Conservation (phyloP, 176 grass and related monocot genomes). For the Eleusine coracana region DNA sequence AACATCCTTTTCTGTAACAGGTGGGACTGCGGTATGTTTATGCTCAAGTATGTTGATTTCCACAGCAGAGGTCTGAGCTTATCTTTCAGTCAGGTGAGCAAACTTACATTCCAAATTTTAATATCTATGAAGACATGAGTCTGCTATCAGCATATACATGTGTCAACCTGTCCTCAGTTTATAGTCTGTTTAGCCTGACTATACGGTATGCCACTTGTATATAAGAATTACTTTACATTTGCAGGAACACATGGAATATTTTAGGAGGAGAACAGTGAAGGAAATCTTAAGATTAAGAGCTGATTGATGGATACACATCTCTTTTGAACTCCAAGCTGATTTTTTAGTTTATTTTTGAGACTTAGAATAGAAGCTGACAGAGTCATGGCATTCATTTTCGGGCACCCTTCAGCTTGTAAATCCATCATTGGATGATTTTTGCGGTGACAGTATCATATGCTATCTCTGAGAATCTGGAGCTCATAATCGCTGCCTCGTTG, state of each 20-base stretch:
- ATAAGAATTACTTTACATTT: constrained; percentile 33
- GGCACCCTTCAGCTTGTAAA: background rate
- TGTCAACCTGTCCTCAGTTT: background rate
- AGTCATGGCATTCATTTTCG: background rate
- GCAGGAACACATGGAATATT: constrained; percentile 88
- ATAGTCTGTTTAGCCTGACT: background rate
- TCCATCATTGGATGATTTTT: constrained; percentile 30
- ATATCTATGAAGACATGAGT: background rate
- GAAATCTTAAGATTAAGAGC: constrained; percentile 75
- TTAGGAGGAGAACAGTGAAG: constrained; percentile 72
- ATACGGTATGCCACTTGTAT: background rate
- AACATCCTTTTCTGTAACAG: constrained; percentile 38
- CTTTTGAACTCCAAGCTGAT: constrained; percentile 11
- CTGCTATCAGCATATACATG: background rate
- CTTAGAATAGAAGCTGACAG: constrained; percentile 21
- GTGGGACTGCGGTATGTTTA: constrained; percentile 92
- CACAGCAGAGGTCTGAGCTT: constrained; percentile 65
- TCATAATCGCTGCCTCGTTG: background rate
- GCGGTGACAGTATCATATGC: background rate
- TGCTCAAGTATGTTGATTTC: constrained; percentile 95
- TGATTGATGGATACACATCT: constrained; percentile 44
- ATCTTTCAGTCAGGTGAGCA: constrained; percentile 69
- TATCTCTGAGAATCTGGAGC: background rate
- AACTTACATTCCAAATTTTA: constrained; percentile 9
- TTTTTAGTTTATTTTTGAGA: background rate